Evolutionary conservation across 192 early-diverging fungal species (phyloP), one percentile per base, ranked within the genome.

Genomic region (Kickxella alabastrina): DNA sequence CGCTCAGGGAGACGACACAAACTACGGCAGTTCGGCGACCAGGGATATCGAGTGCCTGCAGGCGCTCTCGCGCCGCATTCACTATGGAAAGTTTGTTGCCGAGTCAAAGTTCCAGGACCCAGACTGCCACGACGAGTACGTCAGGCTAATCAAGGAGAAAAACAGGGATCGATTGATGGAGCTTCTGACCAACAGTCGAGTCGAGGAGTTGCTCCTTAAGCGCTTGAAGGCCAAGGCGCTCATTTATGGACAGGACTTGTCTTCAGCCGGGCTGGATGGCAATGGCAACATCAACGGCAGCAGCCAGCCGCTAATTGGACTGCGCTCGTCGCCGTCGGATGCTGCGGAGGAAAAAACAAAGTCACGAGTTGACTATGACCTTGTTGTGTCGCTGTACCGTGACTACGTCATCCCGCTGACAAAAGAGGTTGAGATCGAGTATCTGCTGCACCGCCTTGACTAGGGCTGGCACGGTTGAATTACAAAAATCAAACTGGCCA

Each of bases 21-120:
- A 99, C 73, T 91, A 97, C 69, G 96, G 96, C 18, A 87, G 85
- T 9, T 79, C 92, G n/a, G 89, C 94, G 6, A 96, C 94, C 19
- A 83, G 87, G 43, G 96, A 99, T 68, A 86, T 93, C 13, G 90
- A 93, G 41, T 91, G 87, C 18, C 67, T 99, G 18, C 96, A 99
- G 71, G 82, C 90, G 0, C 77, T 99, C 24, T 91, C 88, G 53
- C 81, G 90, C 37, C 81, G 96, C 49, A 95, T 99, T 56, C 96
- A 99, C 74, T 95, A 92, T 54, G 96, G 92, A 42, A 97, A 96
- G 65, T 99, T 93, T 63, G 88, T 96, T 23, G 94, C 94, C 19
- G 96, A 99, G 66, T 86, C 93, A 18, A 99, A 99, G 75, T 99
- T 99, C 73, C 85, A 79, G 53, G 93, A 87, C 67, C 86, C 81